Conservation (phyloP, 1,139 yeast genomes). For the Petasospora fabianii region DNA sequence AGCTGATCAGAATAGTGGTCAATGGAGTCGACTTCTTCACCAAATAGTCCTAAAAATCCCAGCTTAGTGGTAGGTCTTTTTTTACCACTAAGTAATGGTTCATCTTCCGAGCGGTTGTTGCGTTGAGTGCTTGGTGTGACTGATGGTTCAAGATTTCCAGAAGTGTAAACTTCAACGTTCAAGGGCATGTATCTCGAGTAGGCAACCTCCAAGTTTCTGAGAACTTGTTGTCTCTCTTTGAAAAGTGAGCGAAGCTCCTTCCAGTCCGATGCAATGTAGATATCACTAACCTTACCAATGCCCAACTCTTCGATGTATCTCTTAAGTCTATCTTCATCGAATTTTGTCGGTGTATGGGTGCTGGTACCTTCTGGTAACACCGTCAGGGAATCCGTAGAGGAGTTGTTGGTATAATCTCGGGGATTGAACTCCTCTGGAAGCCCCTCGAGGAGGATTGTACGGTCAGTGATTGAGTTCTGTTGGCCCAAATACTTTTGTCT, state of each 20-base stretch:
- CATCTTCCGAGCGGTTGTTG: conserved; percentile 6
- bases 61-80: conserved; percentile 39
- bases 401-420: conserved; percentile 23
- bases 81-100: conserved; percentile 3
- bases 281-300: conserved; percentile 55
- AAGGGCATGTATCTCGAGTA: conserved; percentile 46
- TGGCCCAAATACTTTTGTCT: conserved; percentile 75
- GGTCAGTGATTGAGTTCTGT: conserved; percentile 79
- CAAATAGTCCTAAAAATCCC: conserved; percentile 50
- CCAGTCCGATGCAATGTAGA: conserved; percentile 57
- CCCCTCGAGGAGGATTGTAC: conserved; percentile 77
- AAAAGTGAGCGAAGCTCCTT: conserved; percentile 43
- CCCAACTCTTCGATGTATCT: conserved; percentile 57
- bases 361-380: background rate
- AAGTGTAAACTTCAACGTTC: conserved; percentile 36
- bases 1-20: conserved; percentile 55
- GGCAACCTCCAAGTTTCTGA: conserved; percentile 41
- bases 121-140: conserved; percentile 18
- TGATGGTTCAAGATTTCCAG: conserved; percentile 26
- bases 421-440: conserved; percentile 67
- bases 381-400: conserved; percentile 17
- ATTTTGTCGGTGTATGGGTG: conserved; percentile 5
- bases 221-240: conserved; percentile 33
- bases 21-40: conserved; percentile 63
- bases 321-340: conserved; percentile 42